Percentiles rank a stretch among this genome's conserved stretches.
These are phyloP conservation scores for Umbilicaria muhlenbergii DNA, from an alignment of 495 filamentous ascomycete species.

Conservation along the genomic window DNA sequence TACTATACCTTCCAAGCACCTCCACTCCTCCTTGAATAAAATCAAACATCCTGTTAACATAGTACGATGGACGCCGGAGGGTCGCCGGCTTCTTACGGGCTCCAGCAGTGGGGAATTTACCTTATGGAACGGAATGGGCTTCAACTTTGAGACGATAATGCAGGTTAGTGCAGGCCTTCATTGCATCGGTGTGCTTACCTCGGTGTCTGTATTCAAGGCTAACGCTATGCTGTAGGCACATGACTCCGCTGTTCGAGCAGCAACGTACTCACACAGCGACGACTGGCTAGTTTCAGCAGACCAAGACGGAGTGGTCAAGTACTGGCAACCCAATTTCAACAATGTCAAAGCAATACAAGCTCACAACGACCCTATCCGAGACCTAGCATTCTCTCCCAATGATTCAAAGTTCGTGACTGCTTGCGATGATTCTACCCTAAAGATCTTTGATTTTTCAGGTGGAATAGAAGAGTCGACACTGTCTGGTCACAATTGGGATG, in stretches of 20 bases:
- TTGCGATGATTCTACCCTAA: constrained; percentile 80
- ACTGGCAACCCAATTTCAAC: constrained; percentile 99
- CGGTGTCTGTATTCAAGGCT: not conserved
- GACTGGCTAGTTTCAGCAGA: constrained; percentile 96
- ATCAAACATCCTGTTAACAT: constrained; percentile 94
- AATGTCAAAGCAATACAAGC: constrained; percentile 91
- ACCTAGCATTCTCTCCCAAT: constrained; percentile 83
- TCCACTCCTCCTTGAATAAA: constrained; percentile 94
- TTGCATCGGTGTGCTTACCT: not conserved
- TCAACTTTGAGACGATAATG: constrained; percentile 99
- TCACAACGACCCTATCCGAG: constrained; percentile 76
- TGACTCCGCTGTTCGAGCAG: constrained; percentile 77
- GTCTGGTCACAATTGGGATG: constrained; percentile 89
- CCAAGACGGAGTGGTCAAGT: constrained; percentile 89
- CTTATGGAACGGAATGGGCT: constrained; percentile 94
- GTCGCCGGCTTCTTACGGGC: constrained; percentile 75
- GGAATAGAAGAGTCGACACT: constrained; percentile 66
- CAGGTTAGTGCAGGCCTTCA: constrained; percentile 34
- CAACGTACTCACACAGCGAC: constrained; percentile 81
- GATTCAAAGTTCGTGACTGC: constrained; percentile 93
- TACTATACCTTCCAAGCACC: constrained; percentile 71
- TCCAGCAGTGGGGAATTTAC: constrained; percentile 96
- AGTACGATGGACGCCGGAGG: constrained; percentile 96
- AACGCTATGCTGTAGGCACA: constrained; percentile 44
- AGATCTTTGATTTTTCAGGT: constrained; percentile 93